Percentiles rank a stretch among this genome's conserved stretches.
phyloP scores from a whole-genome alignment of 2,329 filamentous ascomycete genomes.

The Sporothrix schenckii region DNA sequence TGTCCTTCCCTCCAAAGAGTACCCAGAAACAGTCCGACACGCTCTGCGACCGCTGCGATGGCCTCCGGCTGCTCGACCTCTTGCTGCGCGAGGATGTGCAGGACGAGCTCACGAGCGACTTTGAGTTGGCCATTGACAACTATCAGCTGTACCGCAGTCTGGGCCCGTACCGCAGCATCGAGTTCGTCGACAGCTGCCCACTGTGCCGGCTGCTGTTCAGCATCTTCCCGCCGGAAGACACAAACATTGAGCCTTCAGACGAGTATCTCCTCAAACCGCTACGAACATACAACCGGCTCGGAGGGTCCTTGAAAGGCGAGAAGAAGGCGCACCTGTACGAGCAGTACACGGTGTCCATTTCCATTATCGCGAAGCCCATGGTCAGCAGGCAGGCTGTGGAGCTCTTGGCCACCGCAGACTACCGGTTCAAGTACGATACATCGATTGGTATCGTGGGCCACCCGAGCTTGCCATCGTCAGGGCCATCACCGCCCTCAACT shows the following conservation, averaged over 20 bases:
- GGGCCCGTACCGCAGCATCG: conserved; percentile 10
- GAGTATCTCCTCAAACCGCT: conserved; percentile 24
- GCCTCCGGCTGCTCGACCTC: conserved; percentile 14
- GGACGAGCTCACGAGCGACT: not conserved
- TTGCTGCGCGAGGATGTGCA: conserved; percentile 15
- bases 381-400: conserved; percentile 7
- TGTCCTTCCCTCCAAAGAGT: not conserved
- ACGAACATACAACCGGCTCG: conserved; percentile 17
- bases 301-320: not conserved
- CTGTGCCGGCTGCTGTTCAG: conserved; percentile 29
- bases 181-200: conserved; percentile 23
- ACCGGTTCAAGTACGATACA: conserved; percentile 19
- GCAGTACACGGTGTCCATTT: conserved; percentile 15
- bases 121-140: not conserved
- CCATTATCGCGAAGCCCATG: not conserved
- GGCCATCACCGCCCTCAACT: not conserved
- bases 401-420: not conserved
- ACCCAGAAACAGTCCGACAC: not conserved
- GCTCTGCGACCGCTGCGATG: conserved; percentile 8
- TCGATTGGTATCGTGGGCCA: not conserved
- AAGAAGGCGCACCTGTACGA: not conserved
- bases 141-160: not conserved
- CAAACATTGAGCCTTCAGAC: not conserved
- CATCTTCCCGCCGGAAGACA: conserved; percentile 21
- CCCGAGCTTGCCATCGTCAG: not conserved